Evolutionary conservation across 441 rosid genomes (phyloP), one percentile per base, ranked within the genome.

Genomic region (Pelargonium fulgidum): DNA sequence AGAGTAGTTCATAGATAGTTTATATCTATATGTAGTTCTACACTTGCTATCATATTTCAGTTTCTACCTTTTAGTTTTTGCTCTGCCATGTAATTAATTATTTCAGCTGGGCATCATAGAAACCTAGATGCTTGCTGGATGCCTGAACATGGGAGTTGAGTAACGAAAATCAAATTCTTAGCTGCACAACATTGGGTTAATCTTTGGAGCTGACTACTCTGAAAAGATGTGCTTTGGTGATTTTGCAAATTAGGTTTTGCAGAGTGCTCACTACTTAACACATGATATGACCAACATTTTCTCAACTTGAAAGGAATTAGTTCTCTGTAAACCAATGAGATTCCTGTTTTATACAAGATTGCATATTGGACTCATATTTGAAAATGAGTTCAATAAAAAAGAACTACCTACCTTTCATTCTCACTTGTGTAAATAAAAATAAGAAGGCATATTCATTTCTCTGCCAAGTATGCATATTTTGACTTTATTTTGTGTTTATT

Each of bases 31-130:
- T 26, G 41, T 6, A 26, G 16, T 33, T 62, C 13, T 61, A 2
- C 64, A 61, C 22, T 24, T 24, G 42, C 16, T 29, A 26, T 12
- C 44, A 13, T 14, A 44, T 9, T 62, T 33, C 2, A 19, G 5
- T 33, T 33, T 5, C 39, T 26, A 26, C 44, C 41, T 13, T 62
- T 62, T 12, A 1, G 4, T 16, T 58, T 58, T 58, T 58, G 10
- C 8, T 58, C 3, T 8, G 62, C 59, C 42, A 26, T 24, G 65
- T 29, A 62, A 12, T 7, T 7, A 62, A 26, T 62, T 17, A 33
- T 29, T 62, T 62, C 17, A 62, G 17, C 33, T 62, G 26, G 26
- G 7, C 65, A 62, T 62, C 41, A 62, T 29, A 62, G 36, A 62
- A 7, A 62, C 7, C 65, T 62, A 62, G 65, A 62, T 29, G 17